Evolutionary conservation across 2,329 filamentous ascomycete genomes (phyloP), one percentile per base, ranked within the genome.

Genomic region (Tolypocladium cylindrosporum): DNA sequence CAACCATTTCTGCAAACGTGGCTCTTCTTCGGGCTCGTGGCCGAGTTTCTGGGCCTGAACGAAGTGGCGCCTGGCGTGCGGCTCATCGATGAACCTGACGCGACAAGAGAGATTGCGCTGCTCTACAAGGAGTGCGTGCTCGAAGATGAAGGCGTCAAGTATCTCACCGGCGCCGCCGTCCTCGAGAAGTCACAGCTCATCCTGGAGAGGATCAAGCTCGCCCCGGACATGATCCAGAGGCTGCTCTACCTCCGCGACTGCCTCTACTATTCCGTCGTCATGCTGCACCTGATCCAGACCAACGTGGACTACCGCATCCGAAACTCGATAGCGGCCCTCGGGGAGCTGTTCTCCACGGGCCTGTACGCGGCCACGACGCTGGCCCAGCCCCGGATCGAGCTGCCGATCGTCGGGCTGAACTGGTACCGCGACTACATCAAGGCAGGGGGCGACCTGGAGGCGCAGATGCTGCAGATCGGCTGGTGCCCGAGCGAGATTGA

Each of bases 401-500:
- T 65, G 4, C 61, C 63, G 3, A 6, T 59, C 4, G 34, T 62
- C 16, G 53, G 61, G 2, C 60, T 61, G 55, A 61, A 57, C 59
- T 67, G 65, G 62, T 53, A 57, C 53, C 57, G 59, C 13, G 52
- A 61, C 24, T 66, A 64, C 40, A 45, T 68, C 3, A 45, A 41
- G 0, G 53, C 48, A 0, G 63, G 63, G 6, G 58, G 64, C 2
- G 52, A 55, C 5, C 58, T 68, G 1, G 65, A 69, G 55, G 50
- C 31, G 10, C 61, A 60, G 27, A 71, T 72, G 69, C 58, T 66
- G 21, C 45, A 56, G 7, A 52, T 59, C 36, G 69, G 70, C 1
- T 72, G 70, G 70, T 72, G 69, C 55, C 63, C 60, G 1, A 71
- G 69, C 45, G 69, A 71, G 58, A 62, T 71, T 19, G 64, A 64